A percentile compares a stretch with the other conserved stretches of the same genome.
These are phyloP conservation scores for Ustilago esculenta DNA, from an alignment of 1,284 basidiomycete species.

Conservation along the genomic window DNA sequence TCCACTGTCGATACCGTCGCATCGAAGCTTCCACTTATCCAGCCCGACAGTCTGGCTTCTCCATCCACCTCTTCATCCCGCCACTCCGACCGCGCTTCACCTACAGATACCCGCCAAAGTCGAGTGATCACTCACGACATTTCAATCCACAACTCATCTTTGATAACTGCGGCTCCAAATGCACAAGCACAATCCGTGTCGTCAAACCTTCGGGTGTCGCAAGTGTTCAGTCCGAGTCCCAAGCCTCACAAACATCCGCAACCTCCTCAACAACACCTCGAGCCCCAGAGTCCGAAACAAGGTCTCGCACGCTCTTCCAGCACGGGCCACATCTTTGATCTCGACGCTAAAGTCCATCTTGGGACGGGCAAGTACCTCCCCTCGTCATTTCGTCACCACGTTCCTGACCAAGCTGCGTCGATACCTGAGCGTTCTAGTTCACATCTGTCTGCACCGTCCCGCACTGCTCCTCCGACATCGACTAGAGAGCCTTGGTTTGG, in stretches of 20 bases:
- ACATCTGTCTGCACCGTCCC: conserved; percentile 2
- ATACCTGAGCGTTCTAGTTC: conserved; percentile 42
- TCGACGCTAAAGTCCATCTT: conserved; percentile 37
- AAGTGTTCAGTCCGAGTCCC: too few relatives aligned
- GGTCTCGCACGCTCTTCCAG: conserved; percentile 13
- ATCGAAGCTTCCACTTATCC: conserved; percentile 2
- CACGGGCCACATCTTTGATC: conserved; percentile 33
- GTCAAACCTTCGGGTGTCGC: too few relatives aligned
- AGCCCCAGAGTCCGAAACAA: background rate
- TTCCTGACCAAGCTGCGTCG: conserved; percentile 10
- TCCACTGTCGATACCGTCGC: conserved; percentile 17
- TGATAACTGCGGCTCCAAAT: too few relatives aligned
- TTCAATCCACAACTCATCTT: too few relatives aligned
- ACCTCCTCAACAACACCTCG: background rate
- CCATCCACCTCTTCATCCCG: background rate
- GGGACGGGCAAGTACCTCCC: conserved; percentile 23
- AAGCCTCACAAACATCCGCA: background rate
- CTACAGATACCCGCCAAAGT: conserved; percentile 11
- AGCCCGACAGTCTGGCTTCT: background rate
- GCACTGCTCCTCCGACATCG: background rate
- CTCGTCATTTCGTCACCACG: conserved; percentile 19
- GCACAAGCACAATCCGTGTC: too few relatives aligned
- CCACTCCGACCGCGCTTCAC: background rate
- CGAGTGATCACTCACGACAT: background rate
- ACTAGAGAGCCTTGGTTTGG: conserved; percentile 10